Percentiles rank a stretch among this genome's conserved stretches.
phyloP scores from a whole-genome alignment of 2,329 filamentous ascomycete genomes.

The Colletotrichum sp. region DNA sequence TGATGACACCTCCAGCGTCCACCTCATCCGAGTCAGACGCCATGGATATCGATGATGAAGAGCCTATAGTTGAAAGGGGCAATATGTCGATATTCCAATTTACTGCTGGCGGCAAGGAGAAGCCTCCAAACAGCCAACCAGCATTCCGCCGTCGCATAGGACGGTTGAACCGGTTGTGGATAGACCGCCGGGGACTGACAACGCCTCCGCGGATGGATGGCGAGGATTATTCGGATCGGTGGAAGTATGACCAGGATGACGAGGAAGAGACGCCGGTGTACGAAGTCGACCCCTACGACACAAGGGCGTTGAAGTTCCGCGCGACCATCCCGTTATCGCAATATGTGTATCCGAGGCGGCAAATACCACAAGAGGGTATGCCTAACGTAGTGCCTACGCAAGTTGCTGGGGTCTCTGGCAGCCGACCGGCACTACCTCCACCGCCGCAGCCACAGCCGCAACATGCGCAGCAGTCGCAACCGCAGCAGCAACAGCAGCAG shows the following conservation, averaged over 20 bases:
- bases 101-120: conserved; percentile 45
- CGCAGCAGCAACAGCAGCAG: conserved; percentile 24
- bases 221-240: conserved; percentile 65
- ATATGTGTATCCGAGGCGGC: conserved; percentile 44
- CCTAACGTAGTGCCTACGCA: conserved; percentile 18
- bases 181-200: conserved; percentile 79
- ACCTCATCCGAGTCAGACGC: conserved; percentile 51
- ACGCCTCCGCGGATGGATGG: conserved; percentile 52
- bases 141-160: conserved; percentile 86
- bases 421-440: conserved; percentile 25
- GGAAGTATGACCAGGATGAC: conserved; percentile 88
- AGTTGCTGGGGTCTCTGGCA: conserved; percentile 4
- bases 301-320: conserved; percentile 63
- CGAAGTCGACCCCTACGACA: conserved; percentile 75
- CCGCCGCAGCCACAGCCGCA: conserved; percentile 18
- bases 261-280: conserved; percentile 80
- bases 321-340: conserved; percentile 60
- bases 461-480: conserved; percentile 26
- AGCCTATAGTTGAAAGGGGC: conserved; percentile 33
- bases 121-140: conserved; percentile 51
- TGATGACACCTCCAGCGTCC: conserved; percentile 69
- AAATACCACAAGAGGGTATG: conserved; percentile 29
- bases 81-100: conserved; percentile 49
- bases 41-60: conserved; percentile 57
- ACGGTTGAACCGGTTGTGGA: conserved; percentile 83